Conservation (phyloP, 805 yeast genomes). For the Groenewaldozyma tartarivorans region DNA sequence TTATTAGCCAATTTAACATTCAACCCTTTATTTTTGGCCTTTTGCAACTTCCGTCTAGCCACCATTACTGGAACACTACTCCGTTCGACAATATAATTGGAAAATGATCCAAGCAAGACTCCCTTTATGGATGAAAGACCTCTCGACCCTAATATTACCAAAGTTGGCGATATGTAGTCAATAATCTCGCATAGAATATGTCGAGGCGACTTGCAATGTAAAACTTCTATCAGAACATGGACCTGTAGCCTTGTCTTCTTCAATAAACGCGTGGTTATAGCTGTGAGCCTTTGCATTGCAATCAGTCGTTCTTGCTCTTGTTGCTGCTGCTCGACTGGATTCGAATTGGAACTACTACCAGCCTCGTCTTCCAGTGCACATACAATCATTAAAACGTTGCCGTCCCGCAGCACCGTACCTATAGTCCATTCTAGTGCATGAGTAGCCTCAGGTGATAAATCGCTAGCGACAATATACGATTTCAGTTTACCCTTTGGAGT, state of each 20-base stretch:
- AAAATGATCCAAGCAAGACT: constrained; percentile 61
- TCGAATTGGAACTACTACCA: constrained; percentile 4
- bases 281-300: constrained; percentile 37
- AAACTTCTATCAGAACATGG: constrained; percentile 62
- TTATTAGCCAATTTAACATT: constrained; percentile 31
- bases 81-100: constrained; percentile 63
- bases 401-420: constrained; percentile 76
- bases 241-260: constrained; percentile 61
- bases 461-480: constrained; percentile 69
- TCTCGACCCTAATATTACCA: constrained; percentile 68
- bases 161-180: constrained; percentile 60
- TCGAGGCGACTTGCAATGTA: constrained; percentile 68
- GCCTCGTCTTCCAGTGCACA: constrained; percentile 29
- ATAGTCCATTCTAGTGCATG: constrained; percentile 83
- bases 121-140: constrained; percentile 68
- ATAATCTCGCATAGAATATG: constrained; percentile 62
- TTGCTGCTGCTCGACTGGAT: constrained; percentile 25
- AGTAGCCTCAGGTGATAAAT: constrained; percentile 70
- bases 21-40: constrained; percentile 51
- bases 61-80: constrained; percentile 75
- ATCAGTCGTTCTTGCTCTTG: constrained; percentile 28
- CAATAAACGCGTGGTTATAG: constrained; percentile 35
- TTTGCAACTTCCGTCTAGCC: constrained; percentile 61
- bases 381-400: constrained; percentile 69
- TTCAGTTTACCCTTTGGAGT: constrained; percentile 25